Evolutionary conservation across 495 filamentous ascomycete species (phyloP), one percentile per base, ranked within the genome.

Genomic region (Melanomma pulvis-pyrius): DNA sequence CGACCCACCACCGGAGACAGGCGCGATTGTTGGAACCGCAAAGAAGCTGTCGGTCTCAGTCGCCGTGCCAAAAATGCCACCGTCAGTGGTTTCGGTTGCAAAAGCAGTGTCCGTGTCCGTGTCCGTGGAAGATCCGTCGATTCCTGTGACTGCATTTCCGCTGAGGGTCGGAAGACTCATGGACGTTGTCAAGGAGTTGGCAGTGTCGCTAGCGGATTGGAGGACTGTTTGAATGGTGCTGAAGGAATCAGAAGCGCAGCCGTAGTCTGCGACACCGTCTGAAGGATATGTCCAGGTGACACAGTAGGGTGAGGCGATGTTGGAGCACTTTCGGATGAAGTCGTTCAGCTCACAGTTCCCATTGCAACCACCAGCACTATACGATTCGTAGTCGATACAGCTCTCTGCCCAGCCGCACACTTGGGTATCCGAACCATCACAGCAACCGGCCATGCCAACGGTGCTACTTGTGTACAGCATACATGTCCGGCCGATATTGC

Each of bases 291-390:
- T 65, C 69, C 69, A 72, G 28, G 69, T 65, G n/a, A 65, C 57
- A 58, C 69, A 72, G 57, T 65, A 72, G 1, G 65, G 69, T 0
- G 56, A 4, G 30, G 6, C 17, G 12, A 19, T 22, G 36, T 63
- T 36, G n/a, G 70, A 55, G 47, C 70, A 69, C 41, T 72, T 72
- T n/a, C 54, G 61, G 36, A 72, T 41, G 60, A 72, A 72, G 28
- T 34, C 46, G 48, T 72, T 65, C 25, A 28, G 17, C 30, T 41
- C 32, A 48, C 70, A 72, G 32, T 48, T 57, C 3, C 34, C 36
- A 29, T 46, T 47, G 47, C 70, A 72, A 21, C 25, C 24, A 15
- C 55, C 34, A 26, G 65, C 29, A 15, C 4, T 41, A n/a, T 50
- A 53, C 7, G 24, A 30, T 5, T 49, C 39, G 21, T 63, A 70